Percentiles rank a stretch among this genome's conserved stretches.
Evolutionary conservation across 1,139 yeast species (phyloP).

Genomic region (Yamadazyma membranifaciens): DNA sequence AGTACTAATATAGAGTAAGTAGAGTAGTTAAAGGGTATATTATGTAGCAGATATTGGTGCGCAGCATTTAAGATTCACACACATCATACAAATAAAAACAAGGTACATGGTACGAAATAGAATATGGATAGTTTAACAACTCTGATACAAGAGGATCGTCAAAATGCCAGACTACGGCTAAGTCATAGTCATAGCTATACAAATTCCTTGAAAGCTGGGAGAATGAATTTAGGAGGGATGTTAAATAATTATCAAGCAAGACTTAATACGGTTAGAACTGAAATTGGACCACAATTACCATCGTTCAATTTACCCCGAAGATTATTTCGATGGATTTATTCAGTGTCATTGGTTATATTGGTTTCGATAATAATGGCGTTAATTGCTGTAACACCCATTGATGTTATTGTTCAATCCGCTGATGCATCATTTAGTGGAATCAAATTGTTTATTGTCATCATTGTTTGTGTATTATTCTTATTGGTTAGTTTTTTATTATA

Average conservation of each 20-base stretch:
- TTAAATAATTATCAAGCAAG: slow-evolving; percentile 4
- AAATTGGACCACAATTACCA: slow-evolving; percentile 16
- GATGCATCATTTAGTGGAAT: slow-evolving; percentile 54
- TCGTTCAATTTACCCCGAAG: slow-evolving; percentile 30
- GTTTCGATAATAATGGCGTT: slow-evolving; percentile 53
- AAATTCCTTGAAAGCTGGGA: background rate
- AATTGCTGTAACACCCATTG: slow-evolving; percentile 69
- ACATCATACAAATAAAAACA: background rate
- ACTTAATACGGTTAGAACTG: slow-evolving; percentile 6
- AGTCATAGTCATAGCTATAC: background rate
- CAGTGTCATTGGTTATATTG: slow-evolving; percentile 53
- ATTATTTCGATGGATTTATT: slow-evolving; percentile 51
- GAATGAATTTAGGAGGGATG: slow-evolving; percentile 1
- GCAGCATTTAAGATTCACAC: background rate
- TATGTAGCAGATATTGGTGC: no score
- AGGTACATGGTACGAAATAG: background rate
- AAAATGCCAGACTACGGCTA: background rate
- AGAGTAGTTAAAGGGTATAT: no score
- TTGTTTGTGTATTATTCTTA: slow-evolving; percentile 64
- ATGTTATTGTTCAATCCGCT: slow-evolving; percentile 66
- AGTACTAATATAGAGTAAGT: no score
- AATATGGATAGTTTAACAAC: background rate
- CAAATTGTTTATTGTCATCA: slow-evolving; percentile 73
- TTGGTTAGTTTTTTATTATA: slow-evolving; percentile 48
- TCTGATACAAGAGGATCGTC: background rate